These are phyloP conservation scores for Rhodamnia rubescens DNA, from an alignment of 345 rosid genomes.

Conservation along the genomic window DNA sequence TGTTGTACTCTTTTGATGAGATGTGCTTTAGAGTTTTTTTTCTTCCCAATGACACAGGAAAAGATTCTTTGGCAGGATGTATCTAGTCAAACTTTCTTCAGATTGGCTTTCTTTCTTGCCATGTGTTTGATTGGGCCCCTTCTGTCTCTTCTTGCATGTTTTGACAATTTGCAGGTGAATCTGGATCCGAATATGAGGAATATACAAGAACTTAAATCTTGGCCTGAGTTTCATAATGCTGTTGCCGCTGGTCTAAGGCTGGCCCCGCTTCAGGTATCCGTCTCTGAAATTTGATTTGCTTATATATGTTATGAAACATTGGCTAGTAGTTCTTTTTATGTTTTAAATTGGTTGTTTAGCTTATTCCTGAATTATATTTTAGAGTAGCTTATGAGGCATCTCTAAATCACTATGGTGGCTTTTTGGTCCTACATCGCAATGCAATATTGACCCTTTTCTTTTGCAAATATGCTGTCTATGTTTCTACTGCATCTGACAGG, in stretches of 20 bases:
- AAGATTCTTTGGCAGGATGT: background rate
- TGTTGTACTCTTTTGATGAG: background rate
- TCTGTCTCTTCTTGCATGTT: background rate
- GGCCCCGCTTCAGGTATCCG: conserved; percentile 82
- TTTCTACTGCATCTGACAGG: background rate
- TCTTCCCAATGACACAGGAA: background rate
- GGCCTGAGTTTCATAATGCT: conserved; percentile 99
- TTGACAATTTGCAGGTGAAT: conserved; percentile 50
- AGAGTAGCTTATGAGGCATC: background rate
- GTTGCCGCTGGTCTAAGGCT: conserved; percentile 94
- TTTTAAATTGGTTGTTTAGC: background rate
- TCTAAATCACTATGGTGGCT: background rate
- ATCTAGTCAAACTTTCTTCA: background rate
- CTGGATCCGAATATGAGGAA: conserved; percentile 83
- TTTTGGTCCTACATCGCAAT: background rate
- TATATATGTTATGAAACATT: background rate
- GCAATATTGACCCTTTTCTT: background rate
- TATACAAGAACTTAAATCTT: conserved; percentile 85
- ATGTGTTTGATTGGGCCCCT: background rate
- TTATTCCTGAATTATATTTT: background rate
- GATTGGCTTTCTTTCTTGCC: background rate
- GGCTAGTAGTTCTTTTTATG: background rate
- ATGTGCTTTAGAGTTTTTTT: background rate
- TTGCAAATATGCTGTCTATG: background rate
- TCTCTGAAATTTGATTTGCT: background rate